A percentile compares a stretch with the other conserved stretches of the same genome.
phyloP scores from a whole-genome alignment of 208 protist genomes.

The Leishmania aethiopica region DNA sequence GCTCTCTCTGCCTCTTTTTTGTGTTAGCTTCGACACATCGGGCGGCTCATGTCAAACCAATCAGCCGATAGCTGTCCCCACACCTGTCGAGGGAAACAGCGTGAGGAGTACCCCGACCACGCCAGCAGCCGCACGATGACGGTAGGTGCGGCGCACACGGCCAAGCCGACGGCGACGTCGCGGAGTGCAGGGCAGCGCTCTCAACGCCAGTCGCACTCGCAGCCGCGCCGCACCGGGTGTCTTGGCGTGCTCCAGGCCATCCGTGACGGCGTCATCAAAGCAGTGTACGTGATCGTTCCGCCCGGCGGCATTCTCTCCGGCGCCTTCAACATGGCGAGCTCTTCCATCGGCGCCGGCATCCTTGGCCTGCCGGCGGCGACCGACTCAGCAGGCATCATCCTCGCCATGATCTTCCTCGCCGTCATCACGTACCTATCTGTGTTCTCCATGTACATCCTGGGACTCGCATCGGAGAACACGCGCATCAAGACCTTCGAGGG shows the following conservation, averaged over 20 bases:
- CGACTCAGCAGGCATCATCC: conserved; percentile 36
- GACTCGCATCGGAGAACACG: conserved; percentile 36
- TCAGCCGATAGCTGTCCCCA: neutral
- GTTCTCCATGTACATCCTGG: conserved; percentile 48
- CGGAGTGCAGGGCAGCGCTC: neutral
- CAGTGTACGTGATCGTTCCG: conserved; percentile 27
- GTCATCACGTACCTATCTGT: conserved; percentile 47
- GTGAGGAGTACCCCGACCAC: neutral
- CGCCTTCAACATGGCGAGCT: conserved; percentile 42
- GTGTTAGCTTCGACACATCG: neutral
- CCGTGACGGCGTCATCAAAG: neutral
- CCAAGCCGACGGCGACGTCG: neutral
- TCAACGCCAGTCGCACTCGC: neutral
- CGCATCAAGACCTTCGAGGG: conserved; percentile 46
- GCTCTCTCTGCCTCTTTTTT: neutral
- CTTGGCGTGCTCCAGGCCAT: conserved; percentile 1
- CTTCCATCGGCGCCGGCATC: conserved; percentile 47
- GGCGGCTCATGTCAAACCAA: neutral
- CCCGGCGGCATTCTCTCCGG: conserved; percentile 37
- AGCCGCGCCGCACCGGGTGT: conserved; percentile 1
- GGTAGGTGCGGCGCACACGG: neutral
- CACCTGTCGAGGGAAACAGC: neutral
- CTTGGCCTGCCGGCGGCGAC: conserved; percentile 45
- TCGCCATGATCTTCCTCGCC: conserved; percentile 35
- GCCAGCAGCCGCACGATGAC: neutral